Conservation (phyloP, 257 asterid species). For the Penstemon davidsonii region DNA sequence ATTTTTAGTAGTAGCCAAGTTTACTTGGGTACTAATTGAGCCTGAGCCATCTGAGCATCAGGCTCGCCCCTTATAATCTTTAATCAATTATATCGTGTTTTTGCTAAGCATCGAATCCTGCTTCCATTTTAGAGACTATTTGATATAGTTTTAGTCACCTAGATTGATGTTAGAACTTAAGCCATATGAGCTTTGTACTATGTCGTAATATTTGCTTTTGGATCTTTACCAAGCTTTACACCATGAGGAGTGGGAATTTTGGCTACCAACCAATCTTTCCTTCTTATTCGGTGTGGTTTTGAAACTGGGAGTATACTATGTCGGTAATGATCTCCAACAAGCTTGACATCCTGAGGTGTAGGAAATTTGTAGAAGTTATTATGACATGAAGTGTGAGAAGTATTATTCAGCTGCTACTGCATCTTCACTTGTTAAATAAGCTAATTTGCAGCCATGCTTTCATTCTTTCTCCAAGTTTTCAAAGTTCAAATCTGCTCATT, state of each 20-base stretch:
- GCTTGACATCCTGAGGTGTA: not conserved
- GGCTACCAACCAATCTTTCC: not conserved
- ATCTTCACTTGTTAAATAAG: no score
- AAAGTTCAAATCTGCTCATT: no score
- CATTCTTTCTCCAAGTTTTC: no score
- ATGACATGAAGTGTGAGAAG: not conserved
- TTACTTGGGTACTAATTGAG: not conserved
- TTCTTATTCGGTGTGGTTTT: not conserved
- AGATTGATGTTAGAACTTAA: no score
- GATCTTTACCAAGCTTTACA: not conserved
- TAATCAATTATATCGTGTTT: constrained; percentile 1
- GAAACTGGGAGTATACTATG: no score
- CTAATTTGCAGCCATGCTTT: no score
- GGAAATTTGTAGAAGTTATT: not conserved
- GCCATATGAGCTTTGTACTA: not conserved
- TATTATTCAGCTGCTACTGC: not conserved
- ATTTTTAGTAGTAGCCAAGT: not conserved
- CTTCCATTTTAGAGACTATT: not conserved
- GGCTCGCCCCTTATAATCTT: not conserved
- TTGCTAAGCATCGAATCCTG: not conserved
- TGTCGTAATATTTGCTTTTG: not conserved
- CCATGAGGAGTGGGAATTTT: not conserved
- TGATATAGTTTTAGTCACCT: not conserved
- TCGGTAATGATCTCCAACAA: no score
- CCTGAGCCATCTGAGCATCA: not conserved